Conservation (phyloP, 805 yeast genomes). For the Saccharomyces cerevisiae region DNA sequence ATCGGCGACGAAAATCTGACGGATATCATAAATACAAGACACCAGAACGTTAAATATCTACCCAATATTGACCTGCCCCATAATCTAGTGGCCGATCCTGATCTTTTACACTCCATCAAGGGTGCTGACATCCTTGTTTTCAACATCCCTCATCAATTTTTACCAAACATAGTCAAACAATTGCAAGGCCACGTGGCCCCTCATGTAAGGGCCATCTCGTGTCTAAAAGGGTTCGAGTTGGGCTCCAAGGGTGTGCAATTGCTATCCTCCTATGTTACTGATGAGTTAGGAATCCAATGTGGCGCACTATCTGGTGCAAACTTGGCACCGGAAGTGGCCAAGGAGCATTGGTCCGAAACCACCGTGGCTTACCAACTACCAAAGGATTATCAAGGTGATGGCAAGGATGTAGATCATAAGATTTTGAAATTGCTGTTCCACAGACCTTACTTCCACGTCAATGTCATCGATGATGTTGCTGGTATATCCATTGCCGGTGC, state of each 20-base stretch:
- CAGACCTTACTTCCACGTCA: slow-evolving; percentile 94
- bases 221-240: slow-evolving; percentile 92
- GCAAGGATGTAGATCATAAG: slow-evolving; percentile 50
- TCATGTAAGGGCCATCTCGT: slow-evolving; percentile 77
- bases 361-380: slow-evolving; percentile 85
- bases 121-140: slow-evolving; percentile 81
- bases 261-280: slow-evolving; percentile 68
- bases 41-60: slow-evolving; percentile 88
- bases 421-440: slow-evolving; percentile 79
- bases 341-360: slow-evolving; percentile 92
- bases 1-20: slow-evolving; percentile 73
- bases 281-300: slow-evolving; percentile 76
- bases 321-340: slow-evolving; percentile 93
- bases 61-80: slow-evolving; percentile 77
- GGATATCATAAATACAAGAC: slow-evolving; percentile 79
- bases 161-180: slow-evolving; percentile 67
- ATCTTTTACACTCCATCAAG: slow-evolving; percentile 61
- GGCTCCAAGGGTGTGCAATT: slow-evolving; percentile 75
- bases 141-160: slow-evolving; percentile 95
- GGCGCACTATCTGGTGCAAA: slow-evolving; percentile 97
- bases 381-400: slow-evolving; percentile 39
- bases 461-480: slow-evolving; percentile 83
- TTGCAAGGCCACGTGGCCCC: slow-evolving; percentile 67
- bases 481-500: slow-evolving; percentile 97
- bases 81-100: slow-evolving; percentile 85